Base-by-base conservation (phyloP, 2,329 filamentous ascomycete species). In the Tolypocladium tundrense region DNA sequence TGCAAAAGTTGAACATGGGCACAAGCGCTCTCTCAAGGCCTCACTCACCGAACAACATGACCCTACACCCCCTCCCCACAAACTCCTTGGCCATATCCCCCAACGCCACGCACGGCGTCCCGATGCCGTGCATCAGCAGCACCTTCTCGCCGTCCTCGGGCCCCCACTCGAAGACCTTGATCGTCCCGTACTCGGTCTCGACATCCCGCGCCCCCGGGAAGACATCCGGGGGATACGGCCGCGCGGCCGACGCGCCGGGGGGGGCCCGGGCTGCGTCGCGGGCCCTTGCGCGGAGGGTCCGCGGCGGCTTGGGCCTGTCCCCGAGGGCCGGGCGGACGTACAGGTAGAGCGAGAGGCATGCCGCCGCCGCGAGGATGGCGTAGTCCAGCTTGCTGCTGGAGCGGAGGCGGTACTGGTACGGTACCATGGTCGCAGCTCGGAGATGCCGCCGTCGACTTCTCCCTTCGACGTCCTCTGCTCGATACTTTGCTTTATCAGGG, bases 131-230 rank as follows among this genome's bases (percentile, higher is more conserved):
- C 19, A 95, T 73, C 33, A 95, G 74, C 16, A 95, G 73, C 1
- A 93, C 84, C 66, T 86, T 91, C 35, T 84, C 79, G 1, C 89
- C 90, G 41, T 80, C 74, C 59, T 84, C 79, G 0, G 88, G 88
- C 0, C 91, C 91, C 81, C 87, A 94, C 75, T 95, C 91, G 68
- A 91, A 93, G 3, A 90, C 85, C 52, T 86, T 77, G 60, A 90
- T 82, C 5, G 75, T 82, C 19, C 90, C 90, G 67, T 90, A 91
- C 7, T 86, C 83, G 4, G 84, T 87, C 14, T 76, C 68, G 19
- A 94, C 84, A 68, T 91, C 83, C 59, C 88, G 80, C 0, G 76
- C 82, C 8, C 88, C 87, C 0, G 88, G 88, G 16, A 92, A 79
- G 19, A 81, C 80, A 69, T 90, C 80, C 3, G 84, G 84, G 1